These are phyloP conservation scores for Herpetomonas samuelpessoai DNA, from an alignment of 208 protist genomes.

Conservation along the genomic window DNA sequence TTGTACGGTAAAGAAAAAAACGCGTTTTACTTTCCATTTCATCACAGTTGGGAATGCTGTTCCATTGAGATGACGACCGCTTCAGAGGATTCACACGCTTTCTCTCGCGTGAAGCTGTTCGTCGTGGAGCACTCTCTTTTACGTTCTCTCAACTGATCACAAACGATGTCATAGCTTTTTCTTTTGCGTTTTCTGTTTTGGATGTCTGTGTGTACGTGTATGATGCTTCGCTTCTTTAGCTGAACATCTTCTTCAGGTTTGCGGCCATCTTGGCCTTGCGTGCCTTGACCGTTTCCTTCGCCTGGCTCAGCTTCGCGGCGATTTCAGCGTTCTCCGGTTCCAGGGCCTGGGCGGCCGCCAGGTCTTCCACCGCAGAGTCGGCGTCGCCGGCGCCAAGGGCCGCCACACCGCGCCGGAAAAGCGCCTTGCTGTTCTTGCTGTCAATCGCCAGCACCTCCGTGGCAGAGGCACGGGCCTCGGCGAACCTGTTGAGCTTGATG, in stretches of 20 bases:
- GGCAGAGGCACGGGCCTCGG: slow-evolving; percentile 48
- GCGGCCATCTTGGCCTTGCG: slow-evolving; percentile 80
- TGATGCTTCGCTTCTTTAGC: too few relatives aligned
- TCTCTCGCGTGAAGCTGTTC: too few relatives aligned
- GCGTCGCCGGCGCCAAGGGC: slow-evolving; percentile 52
- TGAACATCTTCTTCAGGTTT: slow-evolving; percentile 88
- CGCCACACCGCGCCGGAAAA: slow-evolving; percentile 81
- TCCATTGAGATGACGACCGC: too few relatives aligned
- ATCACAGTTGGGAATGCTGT: too few relatives aligned
- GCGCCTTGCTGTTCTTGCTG: slow-evolving; percentile 75
- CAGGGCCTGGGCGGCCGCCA: slow-evolving; percentile 47
- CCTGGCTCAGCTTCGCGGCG: slow-evolving; percentile 62
- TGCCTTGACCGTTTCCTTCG: slow-evolving; percentile 69
- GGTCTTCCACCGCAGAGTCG: slow-evolving; percentile 65
- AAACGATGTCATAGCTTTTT: too few relatives aligned
- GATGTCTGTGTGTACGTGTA: too few relatives aligned
- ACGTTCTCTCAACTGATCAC: too few relatives aligned
- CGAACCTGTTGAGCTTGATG: slow-evolving; percentile 61
- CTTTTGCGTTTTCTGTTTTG: too few relatives aligned
- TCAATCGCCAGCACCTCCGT: slow-evolving; percentile 65
- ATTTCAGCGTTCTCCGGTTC: slow-evolving; percentile 80
- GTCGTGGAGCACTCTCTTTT: too few relatives aligned
- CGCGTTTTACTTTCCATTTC: too few relatives aligned
- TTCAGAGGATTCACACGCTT: too few relatives aligned
- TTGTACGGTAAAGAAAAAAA: too few relatives aligned